Evolutionary conservation across 2,329 filamentous ascomycete genomes (phyloP), one percentile per base, ranked within the genome.

Genomic region (Epichloe uncinata): DNA sequence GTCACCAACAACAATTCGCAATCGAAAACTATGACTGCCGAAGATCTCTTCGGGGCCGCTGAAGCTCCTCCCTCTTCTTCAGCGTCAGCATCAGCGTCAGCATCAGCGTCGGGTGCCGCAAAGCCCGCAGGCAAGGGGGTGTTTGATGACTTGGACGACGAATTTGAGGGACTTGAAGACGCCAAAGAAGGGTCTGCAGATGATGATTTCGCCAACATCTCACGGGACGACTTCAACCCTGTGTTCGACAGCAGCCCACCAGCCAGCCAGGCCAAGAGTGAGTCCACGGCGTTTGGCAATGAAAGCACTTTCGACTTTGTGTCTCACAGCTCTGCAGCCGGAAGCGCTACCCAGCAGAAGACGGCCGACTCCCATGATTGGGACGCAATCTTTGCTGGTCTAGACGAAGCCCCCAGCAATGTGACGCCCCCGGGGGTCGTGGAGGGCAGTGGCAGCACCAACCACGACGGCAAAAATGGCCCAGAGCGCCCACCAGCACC

Each of bases 341-440:
- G 61, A 43, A 56, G 61, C 42, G 68, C 71, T 47, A 68, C 68
- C 42, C 56, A 66, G 42, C 66, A 62, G 45, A 66, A 70, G 52
- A 62, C 66, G 30, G 58, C 69, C 0, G 76, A 78, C 13, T 69
- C 71, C 35, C 85, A 94, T 58, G 91, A 97, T 64, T 97, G 93
- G 93, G 91, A 97, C 61, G 85, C 88, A 38, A 87, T 97, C 50
- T 97, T 97, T 68, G 85, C 87, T 2, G 83, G 84, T 26, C 72
- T 95, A 7, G 85, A 91, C 58, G 77, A 75, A 2, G 68, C 76
- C 44, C 44, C 76, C 42, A 61, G 60, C 52, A 58, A 65, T 42
- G 53, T 62, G 53, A 56, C 65, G 45, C 52, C 60, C 50, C 50
- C 56, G 13, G 53, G 50, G 8, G 22, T 11, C 18, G 22, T 34